Evolutionary conservation across 1,284 basidiomycete species (phyloP).

Genomic region (Naganishia liquefaciens): DNA sequence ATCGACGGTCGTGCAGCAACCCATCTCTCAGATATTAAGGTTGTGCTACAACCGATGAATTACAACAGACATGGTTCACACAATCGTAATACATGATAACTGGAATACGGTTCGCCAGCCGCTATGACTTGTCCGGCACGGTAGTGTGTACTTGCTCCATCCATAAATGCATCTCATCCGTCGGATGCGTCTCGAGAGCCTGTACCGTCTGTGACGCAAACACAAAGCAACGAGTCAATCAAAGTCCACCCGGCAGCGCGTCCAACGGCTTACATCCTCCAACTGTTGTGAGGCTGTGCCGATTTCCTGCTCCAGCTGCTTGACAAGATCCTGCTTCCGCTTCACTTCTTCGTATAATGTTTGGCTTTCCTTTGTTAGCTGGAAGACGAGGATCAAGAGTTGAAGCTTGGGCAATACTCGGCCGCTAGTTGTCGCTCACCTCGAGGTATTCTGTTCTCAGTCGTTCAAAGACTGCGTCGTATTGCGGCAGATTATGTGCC

Average conservation of each 20-base stretch:
- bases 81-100: not conserved
- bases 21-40: not conserved
- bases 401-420: too few relatives aligned
- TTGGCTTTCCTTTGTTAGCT: conserved; percentile 31
- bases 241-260: not conserved
- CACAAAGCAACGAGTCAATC: not conserved
- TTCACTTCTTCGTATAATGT: conserved; percentile 41
- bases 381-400: not conserved
- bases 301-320: conserved; percentile 44
- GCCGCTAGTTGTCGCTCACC: conserved; percentile 38
- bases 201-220: conserved; percentile 43
- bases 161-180: conserved; percentile 48
- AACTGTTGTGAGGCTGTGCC: conserved; percentile 48
- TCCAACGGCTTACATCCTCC: conserved; percentile 42
- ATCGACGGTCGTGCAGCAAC: too few relatives aligned
- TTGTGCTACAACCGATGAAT: not conserved
- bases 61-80: not conserved
- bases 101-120: not conserved
- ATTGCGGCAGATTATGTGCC: conserved; percentile 44
- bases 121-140: conserved; percentile 18
- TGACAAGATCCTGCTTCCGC: conserved; percentile 45
- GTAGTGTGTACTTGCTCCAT: conserved; percentile 39
- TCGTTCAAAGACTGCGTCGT: conserved; percentile 46
- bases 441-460: conserved; percentile 47
- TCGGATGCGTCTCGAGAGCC: conserved; percentile 46